These are phyloP conservation scores for Penicillium soppii DNA, from an alignment of 495 filamentous ascomycete species.

Conservation along the genomic window DNA sequence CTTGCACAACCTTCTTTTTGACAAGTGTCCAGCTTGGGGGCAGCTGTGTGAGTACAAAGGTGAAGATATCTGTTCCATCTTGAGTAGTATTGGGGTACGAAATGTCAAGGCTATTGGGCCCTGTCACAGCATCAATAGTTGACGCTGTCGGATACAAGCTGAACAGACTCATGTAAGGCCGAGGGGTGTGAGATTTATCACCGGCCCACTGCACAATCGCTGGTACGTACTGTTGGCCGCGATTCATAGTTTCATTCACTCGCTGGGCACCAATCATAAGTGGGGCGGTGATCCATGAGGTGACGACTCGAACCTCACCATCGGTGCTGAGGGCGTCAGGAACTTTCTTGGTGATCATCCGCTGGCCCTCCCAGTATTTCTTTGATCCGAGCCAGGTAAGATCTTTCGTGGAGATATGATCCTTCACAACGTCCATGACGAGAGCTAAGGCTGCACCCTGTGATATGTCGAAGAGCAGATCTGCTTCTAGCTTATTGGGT, in stretches of 20 bases:
- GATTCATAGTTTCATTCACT: slow-evolving; percentile 20
- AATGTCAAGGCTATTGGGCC: slow-evolving; percentile 19
- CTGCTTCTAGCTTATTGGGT: slow-evolving; percentile 24
- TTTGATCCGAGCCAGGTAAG: slow-evolving; percentile 10
- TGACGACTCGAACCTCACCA: slow-evolving; percentile 16
- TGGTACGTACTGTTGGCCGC: slow-evolving; percentile 26
- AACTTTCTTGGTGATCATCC: slow-evolving; percentile 23
- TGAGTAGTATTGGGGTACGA: slow-evolving; percentile 30
- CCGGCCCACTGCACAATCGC: slow-evolving; percentile 32
- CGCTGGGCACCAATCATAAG: slow-evolving; percentile 30
- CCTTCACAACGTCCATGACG: slow-evolving; percentile 16
- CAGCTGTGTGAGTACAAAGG: slow-evolving; percentile 22
- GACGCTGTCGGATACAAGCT: slow-evolving; percentile 26
- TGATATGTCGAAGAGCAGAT: slow-evolving; percentile 24
- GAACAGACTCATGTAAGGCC: slow-evolving; percentile 29
- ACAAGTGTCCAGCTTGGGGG: slow-evolving; percentile 26
- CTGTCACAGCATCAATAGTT: slow-evolving; percentile 21
- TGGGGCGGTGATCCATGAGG: slow-evolving; percentile 25
- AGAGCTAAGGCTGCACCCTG: slow-evolving; percentile 26
- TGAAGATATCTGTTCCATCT: slow-evolving; percentile 27
- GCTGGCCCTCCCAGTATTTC: slow-evolving; percentile 13
- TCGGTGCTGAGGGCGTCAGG: slow-evolving; percentile 19
- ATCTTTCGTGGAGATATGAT: slow-evolving; percentile 15
- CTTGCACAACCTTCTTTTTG: slow-evolving; percentile 18
- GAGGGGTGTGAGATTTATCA: slow-evolving; percentile 22